Evolutionary conservation across 2,329 filamentous ascomycete genomes (phyloP).

Genomic region (Anthostomella pinea): DNA sequence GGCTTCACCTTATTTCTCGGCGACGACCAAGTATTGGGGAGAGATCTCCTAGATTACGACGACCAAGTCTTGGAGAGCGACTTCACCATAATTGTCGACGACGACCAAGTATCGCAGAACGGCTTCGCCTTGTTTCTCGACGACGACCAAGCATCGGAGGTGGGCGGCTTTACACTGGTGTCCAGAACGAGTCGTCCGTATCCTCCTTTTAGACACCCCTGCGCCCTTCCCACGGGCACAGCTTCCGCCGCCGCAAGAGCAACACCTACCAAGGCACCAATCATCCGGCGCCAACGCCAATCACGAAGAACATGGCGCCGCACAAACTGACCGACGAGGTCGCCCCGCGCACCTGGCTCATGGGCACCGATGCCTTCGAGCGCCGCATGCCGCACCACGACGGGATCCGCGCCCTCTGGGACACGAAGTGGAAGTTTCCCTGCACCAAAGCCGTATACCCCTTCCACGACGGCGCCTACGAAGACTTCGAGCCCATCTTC

Average conservation of each 20-base stretch:
- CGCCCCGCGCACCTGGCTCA: slow-evolving; percentile 35
- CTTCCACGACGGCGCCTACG: slow-evolving; percentile 68
- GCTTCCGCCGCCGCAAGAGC: too few species aligned
- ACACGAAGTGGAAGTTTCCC: slow-evolving; percentile 71
- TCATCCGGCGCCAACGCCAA: background rate
- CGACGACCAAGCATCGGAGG: too few species aligned
- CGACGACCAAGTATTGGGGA: too few species aligned
- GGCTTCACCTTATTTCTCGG: slow-evolving; percentile 15
- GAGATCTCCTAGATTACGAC: background rate
- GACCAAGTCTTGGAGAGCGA: slow-evolving; percentile 7
- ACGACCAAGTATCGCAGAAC: slow-evolving; percentile 6
- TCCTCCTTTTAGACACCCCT: too few species aligned
- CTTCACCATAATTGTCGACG: slow-evolving; percentile 15
- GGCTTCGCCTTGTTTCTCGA: slow-evolving; percentile 15
- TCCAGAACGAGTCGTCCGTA: too few species aligned
- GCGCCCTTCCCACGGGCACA: too few species aligned
- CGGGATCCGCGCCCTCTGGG: slow-evolving; percentile 64
- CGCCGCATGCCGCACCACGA: slow-evolving; percentile 53
- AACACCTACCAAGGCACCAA: too few species aligned
- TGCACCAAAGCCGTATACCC: slow-evolving; percentile 64
- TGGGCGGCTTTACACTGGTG: too few species aligned
- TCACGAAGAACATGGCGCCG: slow-evolving; percentile 27
- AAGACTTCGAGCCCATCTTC: slow-evolving; percentile 70
- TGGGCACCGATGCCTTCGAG: slow-evolving; percentile 43
- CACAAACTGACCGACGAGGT: slow-evolving; percentile 17